Evolutionary conservation across 2,329 filamentous ascomycete genomes (phyloP), one percentile per base, ranked within the genome.

Genomic region (Albifimbria verrucaria): DNA sequence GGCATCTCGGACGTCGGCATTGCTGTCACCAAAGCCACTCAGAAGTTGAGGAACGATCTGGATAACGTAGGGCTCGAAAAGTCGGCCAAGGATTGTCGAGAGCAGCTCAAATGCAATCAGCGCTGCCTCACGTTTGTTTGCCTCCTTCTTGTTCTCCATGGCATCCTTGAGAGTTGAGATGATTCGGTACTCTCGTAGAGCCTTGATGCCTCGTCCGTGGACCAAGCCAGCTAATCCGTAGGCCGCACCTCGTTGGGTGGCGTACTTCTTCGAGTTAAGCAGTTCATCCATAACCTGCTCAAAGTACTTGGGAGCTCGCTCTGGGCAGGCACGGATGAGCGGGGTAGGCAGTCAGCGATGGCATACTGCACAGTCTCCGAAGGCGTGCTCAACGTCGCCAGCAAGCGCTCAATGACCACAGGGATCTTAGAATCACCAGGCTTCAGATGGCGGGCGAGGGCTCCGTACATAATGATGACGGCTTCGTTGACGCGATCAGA

Each of bases 361-460:
- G 94, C 94, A 67, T 94, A 97, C 70, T 99, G 94, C 2, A 99
- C 94, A 17, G 90, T 92, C 71, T 99, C 94, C 0, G 94, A 97
- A 24, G 94, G 94, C 12, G 93, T 97, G 68, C 88, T 94, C 44
- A 99, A 77, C 7, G 95, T 97, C 21, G 86, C 84, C 52, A 99
- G 79, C 21, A 99, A 78, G 57, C 92, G 85, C 61, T 93, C 87
- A 49, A 99, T 87, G 45, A 99, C 94, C 52, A 88, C 86, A 1
- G 92, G 91, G 48, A 97, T 84, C 63, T 95, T 92, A 59, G 85
- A 75, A 68, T 99, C 94, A n/a, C 92, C 91, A 7, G 85, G 73
- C 60, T 89, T 84, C 54, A 99, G 75, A 76, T 99, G 94, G 49
- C 90, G 86, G 43, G 92, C 94, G 36, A 99, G 76, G 49, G 95